Evolutionary conservation across 208 protist species (phyloP).

Genomic region (Phytomonas francai): DNA sequence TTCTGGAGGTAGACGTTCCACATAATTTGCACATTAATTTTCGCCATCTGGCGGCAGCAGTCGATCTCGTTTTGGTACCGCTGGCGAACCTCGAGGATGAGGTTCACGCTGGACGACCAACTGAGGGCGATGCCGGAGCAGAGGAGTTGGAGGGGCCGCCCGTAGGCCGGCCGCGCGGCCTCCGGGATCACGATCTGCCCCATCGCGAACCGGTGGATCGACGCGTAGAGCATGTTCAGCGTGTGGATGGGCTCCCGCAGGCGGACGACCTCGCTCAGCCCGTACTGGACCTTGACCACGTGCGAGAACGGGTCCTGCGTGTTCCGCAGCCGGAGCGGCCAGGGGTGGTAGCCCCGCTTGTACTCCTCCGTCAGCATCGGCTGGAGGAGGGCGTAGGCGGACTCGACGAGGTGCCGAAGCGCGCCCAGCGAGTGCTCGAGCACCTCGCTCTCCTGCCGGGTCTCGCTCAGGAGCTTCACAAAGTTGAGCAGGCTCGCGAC

Average conservation of each 20-base stretch:
- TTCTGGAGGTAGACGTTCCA: slow-evolving; percentile 66
- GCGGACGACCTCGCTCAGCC: slow-evolving; percentile 37
- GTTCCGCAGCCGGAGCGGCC: slow-evolving; percentile 82
- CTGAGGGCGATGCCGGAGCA: slow-evolving; percentile 54
- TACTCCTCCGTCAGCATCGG: slow-evolving; percentile 84
- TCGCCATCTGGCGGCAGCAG: slow-evolving; percentile 36
- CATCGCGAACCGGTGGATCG: slow-evolving; percentile 53
- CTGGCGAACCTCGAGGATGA: slow-evolving; percentile 52
- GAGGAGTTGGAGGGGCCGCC: slow-evolving; percentile 33
- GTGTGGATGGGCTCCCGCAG: slow-evolving; percentile 57
- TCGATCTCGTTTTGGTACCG: slow-evolving; percentile 48
- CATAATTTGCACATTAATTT: slow-evolving; percentile 41
- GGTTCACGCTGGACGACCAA: slow-evolving; percentile 38
- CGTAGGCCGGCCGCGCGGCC: slow-evolving; percentile 33
- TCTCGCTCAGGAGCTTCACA: slow-evolving; percentile 40
- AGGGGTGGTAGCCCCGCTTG: slow-evolving; percentile 78
- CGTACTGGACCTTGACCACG: slow-evolving; percentile 62
- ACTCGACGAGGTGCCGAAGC: slow-evolving; percentile 51
- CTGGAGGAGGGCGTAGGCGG: slow-evolving; percentile 43
- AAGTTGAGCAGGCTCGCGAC: slow-evolving; percentile 43
- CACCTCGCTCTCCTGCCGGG: slow-evolving; percentile 46
- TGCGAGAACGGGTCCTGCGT: slow-evolving; percentile 64
- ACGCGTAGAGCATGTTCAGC: slow-evolving; percentile 60
- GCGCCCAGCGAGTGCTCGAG: slow-evolving; percentile 47
- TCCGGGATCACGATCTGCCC: slow-evolving; percentile 32